Conservation (phyloP, 2,329 filamentous ascomycete genomes). For the Trichoderma atrobrunneum region DNA sequence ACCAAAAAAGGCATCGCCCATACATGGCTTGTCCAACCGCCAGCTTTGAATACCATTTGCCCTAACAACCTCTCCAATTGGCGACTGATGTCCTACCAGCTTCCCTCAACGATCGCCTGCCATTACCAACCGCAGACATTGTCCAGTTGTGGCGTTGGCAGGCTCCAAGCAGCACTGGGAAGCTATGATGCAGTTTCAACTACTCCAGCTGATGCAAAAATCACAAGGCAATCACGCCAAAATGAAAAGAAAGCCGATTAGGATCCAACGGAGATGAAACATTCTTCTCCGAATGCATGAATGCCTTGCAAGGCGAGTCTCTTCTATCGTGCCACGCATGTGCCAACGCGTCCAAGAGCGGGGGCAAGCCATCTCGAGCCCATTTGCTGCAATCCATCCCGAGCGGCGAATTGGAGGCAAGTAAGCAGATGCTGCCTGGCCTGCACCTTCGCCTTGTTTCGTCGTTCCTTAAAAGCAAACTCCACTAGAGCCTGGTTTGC, state of each 20-base stretch:
- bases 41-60: neutral
- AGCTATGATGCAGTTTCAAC: neutral
- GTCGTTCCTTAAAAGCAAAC: neutral
- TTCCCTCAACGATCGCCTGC: neutral
- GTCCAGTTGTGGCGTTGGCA: neutral
- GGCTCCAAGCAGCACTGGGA: neutral
- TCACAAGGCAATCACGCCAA: neutral
- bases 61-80: neutral
- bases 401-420: neutral
- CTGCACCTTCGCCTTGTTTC: constrained; percentile 1
- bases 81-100: neutral
- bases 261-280: neutral
- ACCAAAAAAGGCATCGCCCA: neutral
- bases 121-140: neutral
- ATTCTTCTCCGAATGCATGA: neutral
- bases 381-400: constrained; percentile 6
- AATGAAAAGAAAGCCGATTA: neutral
- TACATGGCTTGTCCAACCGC: neutral
- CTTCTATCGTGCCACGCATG: constrained; percentile 14
- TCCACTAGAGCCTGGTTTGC: neutral
- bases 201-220: neutral
- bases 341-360: constrained; percentile 17
- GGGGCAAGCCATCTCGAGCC: neutral
- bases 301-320: constrained; percentile 1
- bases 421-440: neutral